Percentiles rank a stretch among this genome's conserved stretches.
phyloP scores from a whole-genome alignment of 2,329 filamentous ascomycete species.

The Camillea tinctor region DNA sequence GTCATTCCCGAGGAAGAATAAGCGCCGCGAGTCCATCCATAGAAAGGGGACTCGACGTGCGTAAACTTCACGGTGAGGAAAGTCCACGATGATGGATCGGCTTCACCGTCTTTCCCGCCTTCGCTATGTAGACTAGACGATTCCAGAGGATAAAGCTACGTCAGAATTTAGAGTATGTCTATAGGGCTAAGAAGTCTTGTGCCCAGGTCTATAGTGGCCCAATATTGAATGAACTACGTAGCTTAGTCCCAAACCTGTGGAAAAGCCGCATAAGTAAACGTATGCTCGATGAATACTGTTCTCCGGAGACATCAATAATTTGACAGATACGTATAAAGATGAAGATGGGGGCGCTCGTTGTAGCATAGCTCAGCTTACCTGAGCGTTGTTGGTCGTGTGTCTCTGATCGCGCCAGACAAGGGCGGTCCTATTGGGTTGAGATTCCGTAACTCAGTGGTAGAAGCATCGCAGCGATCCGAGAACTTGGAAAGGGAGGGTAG shows the following conservation, averaged over 20 bases:
- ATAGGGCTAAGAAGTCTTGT: background rate
- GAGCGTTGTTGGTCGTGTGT: background rate
- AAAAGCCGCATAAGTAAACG: background rate
- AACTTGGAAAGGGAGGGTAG: background rate
- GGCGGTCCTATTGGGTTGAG: background rate
- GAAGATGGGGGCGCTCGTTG: too few relatives aligned
- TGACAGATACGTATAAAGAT: too few relatives aligned
- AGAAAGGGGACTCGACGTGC: background rate
- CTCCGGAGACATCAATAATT: background rate
- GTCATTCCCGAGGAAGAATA: background rate
- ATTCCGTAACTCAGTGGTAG: background rate
- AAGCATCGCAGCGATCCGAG: background rate
- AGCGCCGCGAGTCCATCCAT: background rate
- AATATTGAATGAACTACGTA: background rate
- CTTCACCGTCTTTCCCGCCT: background rate
- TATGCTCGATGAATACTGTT: background rate
- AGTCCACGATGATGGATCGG: background rate
- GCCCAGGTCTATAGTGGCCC: background rate
- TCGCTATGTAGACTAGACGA: background rate
- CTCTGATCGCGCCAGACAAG: background rate
- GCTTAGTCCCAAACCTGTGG: background rate
- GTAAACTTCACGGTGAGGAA: background rate
- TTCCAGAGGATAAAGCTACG: background rate
- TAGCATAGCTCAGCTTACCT: too few relatives aligned
- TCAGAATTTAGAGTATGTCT: background rate